phyloP scores from a whole-genome alignment of 441 rosid species.

The Populus trichocarpa region DNA sequence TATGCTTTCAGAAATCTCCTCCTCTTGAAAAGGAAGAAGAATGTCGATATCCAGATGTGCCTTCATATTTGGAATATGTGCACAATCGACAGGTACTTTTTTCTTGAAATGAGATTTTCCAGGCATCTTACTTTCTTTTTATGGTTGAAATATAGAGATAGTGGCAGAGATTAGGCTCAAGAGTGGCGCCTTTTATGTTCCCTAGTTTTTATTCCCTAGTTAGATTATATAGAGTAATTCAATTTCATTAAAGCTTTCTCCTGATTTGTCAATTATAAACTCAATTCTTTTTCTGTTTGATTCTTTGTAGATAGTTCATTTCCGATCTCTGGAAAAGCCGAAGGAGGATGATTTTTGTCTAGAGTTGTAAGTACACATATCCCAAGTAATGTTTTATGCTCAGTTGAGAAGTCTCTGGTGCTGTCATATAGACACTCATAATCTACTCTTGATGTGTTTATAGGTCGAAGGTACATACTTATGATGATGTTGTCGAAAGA shows the following conservation, averaged over 20 bases:
- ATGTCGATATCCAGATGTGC: slow-evolving; percentile 69
- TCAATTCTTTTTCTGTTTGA: slow-evolving; percentile 14
- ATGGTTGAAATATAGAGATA: neutral
- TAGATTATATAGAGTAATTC: neutral
- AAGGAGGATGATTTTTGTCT: slow-evolving; percentile 87
- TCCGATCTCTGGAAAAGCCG: slow-evolving; percentile 79
- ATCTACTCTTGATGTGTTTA: slow-evolving; percentile 21
- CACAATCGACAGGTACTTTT: slow-evolving; percentile 85
- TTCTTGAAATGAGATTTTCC: slow-evolving; percentile 1
- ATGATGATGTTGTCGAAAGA: slow-evolving; percentile 88
- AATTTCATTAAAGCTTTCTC: neutral
- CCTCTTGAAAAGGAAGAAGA: slow-evolving; percentile 50
- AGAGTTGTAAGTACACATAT: slow-evolving; percentile 65
- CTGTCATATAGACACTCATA: slow-evolving; percentile 17
- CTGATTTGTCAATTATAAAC: neutral
- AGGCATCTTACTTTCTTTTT: neutral
- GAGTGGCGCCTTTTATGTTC: neutral
- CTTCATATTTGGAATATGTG: slow-evolving; percentile 89
- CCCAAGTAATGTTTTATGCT: slow-evolving; percentile 4
- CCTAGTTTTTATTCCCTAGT: neutral
- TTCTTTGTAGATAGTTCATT: slow-evolving; percentile 66
- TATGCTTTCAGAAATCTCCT: slow-evolving; percentile 82
- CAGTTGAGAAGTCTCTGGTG: neutral
- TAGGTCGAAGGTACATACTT: slow-evolving; percentile 84
- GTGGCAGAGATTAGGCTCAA: neutral